Evolutionary conservation across 73 alveolate genomes (phyloP).

Genomic region (Paramecium pentaurelia): DNA sequence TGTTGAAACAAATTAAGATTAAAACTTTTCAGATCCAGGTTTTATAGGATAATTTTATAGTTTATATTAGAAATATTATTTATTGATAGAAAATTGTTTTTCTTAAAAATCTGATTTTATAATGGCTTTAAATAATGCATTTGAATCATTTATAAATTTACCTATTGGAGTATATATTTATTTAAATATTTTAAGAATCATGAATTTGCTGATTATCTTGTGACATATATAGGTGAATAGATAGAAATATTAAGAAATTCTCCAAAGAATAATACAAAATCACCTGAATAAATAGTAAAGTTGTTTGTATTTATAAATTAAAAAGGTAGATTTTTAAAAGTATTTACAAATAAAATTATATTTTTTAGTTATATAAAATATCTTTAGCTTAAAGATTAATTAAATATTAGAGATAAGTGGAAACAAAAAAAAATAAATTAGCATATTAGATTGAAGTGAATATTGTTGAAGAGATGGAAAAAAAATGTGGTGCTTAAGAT

Average conservation of each 20-base stretch:
- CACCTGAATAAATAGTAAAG: neutral
- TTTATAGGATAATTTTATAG: neutral
- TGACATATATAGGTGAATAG: neutral
- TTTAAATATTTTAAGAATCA: neutral
- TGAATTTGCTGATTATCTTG: constrained; percentile 16
- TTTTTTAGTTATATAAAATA: neutral
- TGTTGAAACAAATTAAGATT: neutral
- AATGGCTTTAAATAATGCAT: constrained; percentile 28
- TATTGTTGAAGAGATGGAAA: neutral
- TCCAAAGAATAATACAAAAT: neutral
- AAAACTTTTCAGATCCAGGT: neutral
- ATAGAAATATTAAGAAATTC: neutral
- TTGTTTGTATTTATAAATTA: constrained; percentile 8
- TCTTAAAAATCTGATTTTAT: neutral
- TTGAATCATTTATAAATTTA: neutral
- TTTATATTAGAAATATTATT: neutral
- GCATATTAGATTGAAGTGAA: neutral
- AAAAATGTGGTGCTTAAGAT: constrained; percentile 18
- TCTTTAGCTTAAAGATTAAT: neutral
- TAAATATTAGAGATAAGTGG: neutral
- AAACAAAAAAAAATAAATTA: neutral
- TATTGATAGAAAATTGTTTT: neutral
- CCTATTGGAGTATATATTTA: neutral
- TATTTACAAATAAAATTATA: neutral
- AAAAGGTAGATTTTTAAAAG: constrained; percentile 6